Evolutionary conservation across 2,329 filamentous ascomycete genomes (phyloP).

Genomic region (Coniochaeta sp.): DNA sequence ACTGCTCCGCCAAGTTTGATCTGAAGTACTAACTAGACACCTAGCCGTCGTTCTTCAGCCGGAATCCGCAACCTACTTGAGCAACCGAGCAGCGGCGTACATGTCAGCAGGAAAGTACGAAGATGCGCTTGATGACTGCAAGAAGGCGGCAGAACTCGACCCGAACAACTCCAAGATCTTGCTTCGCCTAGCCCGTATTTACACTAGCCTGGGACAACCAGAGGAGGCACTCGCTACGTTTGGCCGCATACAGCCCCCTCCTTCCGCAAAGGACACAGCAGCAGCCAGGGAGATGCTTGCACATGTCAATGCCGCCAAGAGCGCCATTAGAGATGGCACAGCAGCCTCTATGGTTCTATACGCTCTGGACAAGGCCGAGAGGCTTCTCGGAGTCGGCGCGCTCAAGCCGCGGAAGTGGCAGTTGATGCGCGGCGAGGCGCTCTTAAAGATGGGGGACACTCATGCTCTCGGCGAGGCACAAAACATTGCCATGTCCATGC

Average conservation of each 20-base stretch:
- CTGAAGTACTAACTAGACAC: constrained; percentile 5
- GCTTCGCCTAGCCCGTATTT: constrained; percentile 80
- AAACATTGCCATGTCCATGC: constrained; percentile 80
- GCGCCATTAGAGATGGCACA: constrained; percentile 65
- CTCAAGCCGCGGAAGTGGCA: constrained; percentile 87
- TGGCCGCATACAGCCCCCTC: constrained; percentile 68
- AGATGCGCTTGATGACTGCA: constrained; percentile 80
- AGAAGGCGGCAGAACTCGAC: constrained; percentile 73
- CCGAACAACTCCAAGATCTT: constrained; percentile 82
- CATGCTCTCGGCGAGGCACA: constrained; percentile 89
- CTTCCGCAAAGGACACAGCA: constrained; percentile 77
- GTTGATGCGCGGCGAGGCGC: constrained; percentile 83
- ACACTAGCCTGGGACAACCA: constrained; percentile 79
- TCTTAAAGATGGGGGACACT: constrained; percentile 83
- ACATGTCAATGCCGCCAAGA: constrained; percentile 72
- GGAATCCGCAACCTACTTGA: constrained; percentile 79
- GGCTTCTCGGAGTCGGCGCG: constrained; percentile 66
- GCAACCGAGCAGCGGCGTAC: constrained; percentile 90
- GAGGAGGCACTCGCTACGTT: constrained; percentile 82
- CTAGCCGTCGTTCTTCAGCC: constrained; percentile 86
- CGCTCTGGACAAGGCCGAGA: constrained; percentile 84
- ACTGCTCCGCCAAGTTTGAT: not conserved
- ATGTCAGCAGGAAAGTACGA: constrained; percentile 78
- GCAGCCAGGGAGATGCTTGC: constrained; percentile 78
- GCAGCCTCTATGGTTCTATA: constrained; percentile 88